Percentiles rank a stretch among this genome's conserved stretches.
These are phyloP conservation scores for Echinosophora koreensis DNA, from an alignment of 306 rosid genomes.

Conservation along the genomic window DNA sequence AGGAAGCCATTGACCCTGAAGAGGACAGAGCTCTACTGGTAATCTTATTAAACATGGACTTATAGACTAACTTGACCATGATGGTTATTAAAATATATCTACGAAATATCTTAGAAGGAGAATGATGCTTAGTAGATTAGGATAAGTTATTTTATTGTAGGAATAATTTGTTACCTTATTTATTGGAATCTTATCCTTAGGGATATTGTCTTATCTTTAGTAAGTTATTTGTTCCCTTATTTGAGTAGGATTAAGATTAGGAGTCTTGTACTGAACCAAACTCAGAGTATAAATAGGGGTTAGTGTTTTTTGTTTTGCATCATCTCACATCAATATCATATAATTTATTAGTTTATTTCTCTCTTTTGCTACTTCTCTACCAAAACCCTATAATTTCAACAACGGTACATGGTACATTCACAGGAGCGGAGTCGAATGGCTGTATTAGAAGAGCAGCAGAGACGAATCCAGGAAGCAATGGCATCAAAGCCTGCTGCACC, in stretches of 20 bases:
- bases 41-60: constrained; percentile 24
- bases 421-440: constrained; percentile 83
- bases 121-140: not conserved
- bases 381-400: not conserved
- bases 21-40: constrained; percentile 86
- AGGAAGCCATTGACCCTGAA: constrained; percentile 92
- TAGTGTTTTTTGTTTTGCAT: not conserved
- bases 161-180: not conserved
- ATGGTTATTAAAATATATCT: not conserved
- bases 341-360: not conserved
- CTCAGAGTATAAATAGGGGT: not conserved
- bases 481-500: constrained; percentile 81
- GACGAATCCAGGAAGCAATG: constrained; percentile 80
- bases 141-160: not conserved
- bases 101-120: not conserved
- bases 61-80: constrained; percentile 31
- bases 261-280: not conserved
- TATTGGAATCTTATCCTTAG: not conserved
- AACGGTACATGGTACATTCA: constrained; percentile 8
- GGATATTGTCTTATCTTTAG: not conserved
- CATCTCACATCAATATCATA: not conserved
- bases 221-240: not conserved
- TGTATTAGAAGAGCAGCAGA: constrained; percentile 83
- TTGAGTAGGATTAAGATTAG: not conserved
- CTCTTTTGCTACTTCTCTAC: not conserved